These are phyloP conservation scores for Colletotrichum lentis DNA, from an alignment of 2,329 filamentous ascomycete species.

Conservation along the genomic window DNA sequence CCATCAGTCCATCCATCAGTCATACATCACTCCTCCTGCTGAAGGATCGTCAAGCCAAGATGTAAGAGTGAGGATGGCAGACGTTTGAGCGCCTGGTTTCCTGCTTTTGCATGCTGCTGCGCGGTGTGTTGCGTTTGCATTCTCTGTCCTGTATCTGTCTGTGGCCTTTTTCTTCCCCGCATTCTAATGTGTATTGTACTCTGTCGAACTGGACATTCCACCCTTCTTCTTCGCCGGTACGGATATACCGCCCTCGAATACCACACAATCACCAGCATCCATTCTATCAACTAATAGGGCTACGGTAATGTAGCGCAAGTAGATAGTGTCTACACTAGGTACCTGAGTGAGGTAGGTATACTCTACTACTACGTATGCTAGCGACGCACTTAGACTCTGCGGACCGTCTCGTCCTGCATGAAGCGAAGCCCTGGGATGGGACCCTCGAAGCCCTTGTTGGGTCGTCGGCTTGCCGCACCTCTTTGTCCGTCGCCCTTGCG, in stretches of 20 bases:
- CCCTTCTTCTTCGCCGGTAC: not conserved
- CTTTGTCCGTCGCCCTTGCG: slow-evolving; percentile 25
- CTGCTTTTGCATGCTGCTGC: not conserved
- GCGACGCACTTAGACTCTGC: slow-evolving; percentile 28
- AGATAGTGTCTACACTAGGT: no score
- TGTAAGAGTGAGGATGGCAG: no score
- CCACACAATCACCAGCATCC: not conserved
- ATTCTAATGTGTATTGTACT: not conserved
- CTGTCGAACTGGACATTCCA: not conserved
- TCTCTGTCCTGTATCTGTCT: not conserved
- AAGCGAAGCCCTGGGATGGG: slow-evolving; percentile 13
- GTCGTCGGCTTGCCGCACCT: not conserved
- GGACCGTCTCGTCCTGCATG: slow-evolving; percentile 35
- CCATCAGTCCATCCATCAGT: no score
- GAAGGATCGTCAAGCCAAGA: no score
- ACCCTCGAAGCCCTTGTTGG: slow-evolving; percentile 10
- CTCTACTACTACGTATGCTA: not conserved
- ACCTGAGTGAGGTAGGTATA: no score
- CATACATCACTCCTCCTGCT: no score
- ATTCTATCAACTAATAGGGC: no score
- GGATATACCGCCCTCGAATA: not conserved
- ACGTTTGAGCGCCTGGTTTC: not conserved
- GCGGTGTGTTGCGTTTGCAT: not conserved
- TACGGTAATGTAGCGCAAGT: no score
- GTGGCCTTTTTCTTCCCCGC: not conserved